Evolutionary conservation across 768 basidiomycete species (phyloP).

Genomic region (Chiua virens): DNA sequence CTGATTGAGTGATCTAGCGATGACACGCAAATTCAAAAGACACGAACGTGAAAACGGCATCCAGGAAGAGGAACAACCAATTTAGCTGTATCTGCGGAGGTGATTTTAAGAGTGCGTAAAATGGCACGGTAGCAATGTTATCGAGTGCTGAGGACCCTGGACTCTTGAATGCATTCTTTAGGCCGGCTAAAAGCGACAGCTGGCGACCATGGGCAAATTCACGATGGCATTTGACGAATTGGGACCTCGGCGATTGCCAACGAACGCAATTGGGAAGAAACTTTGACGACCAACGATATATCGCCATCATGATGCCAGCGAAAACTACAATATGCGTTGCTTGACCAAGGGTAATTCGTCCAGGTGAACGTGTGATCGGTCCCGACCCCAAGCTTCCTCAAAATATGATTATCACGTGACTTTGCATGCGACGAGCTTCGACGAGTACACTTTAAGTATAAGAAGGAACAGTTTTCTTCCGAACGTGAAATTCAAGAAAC

Average conservation of each 20-base stretch:
- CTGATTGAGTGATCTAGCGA: neutral
- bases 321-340: too few species aligned
- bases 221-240: neutral
- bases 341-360: too few species aligned
- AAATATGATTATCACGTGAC: too few species aligned
- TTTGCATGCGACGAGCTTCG: too few species aligned
- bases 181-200: slow-evolving; percentile 10
- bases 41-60: slow-evolving; percentile 32
- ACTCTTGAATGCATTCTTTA: slow-evolving; percentile 7
- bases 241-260: neutral
- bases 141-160: slow-evolving; percentile 18
- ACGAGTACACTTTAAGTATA: too few species aligned
- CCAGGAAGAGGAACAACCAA: slow-evolving; percentile 28
- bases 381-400: too few species aligned
- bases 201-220: slow-evolving; percentile 2
- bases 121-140: slow-evolving; percentile 21
- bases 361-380: too few species aligned
- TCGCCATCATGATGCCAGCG: slow-evolving; percentile 3
- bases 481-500: too few species aligned
- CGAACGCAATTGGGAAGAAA: neutral
- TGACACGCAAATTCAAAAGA: neutral
- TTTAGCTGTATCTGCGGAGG: slow-evolving; percentile 23
- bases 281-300: slow-evolving; percentile 11
- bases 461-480: too few species aligned
- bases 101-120: slow-evolving; percentile 24